Percentiles rank a stretch among this genome's conserved stretches.
Evolutionary conservation across 176 grass and related monocot genomes (phyloP).

Genomic region (Alloteropsis semialata): DNA sequence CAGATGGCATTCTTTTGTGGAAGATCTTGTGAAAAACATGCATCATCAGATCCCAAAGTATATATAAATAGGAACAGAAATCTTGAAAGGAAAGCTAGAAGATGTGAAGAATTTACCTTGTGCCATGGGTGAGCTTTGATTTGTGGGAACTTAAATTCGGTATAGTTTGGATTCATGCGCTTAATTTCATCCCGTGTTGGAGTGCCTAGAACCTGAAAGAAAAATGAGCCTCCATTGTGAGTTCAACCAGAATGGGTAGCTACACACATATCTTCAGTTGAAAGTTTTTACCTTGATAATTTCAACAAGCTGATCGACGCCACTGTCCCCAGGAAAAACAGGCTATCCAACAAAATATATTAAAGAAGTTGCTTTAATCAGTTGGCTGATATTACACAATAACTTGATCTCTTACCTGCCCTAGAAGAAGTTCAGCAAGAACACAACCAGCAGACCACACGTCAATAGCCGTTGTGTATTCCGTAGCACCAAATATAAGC

Average conservation of each 20-base stretch:
- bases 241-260: constrained; percentile 7
- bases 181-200: constrained; percentile 95
- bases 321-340: constrained; percentile 82
- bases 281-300: constrained; percentile 71
- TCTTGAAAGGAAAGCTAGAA: neutral
- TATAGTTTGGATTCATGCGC: constrained; percentile 88
- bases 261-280: constrained; percentile 1
- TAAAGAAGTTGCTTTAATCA: constrained; percentile 30
- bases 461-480: constrained; percentile 88
- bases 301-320: constrained; percentile 85
- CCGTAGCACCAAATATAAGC: constrained; percentile 86
- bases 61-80: neutral
- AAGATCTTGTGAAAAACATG: constrained; percentile 59
- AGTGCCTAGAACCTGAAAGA: constrained; percentile 74
- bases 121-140: constrained; percentile 94
- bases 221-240: constrained; percentile 5
- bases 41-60: constrained; percentile 19
- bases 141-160: constrained; percentile 75
- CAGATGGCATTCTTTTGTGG: constrained; percentile 88
- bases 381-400: constrained; percentile 9
- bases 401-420: constrained; percentile 51
- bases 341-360: constrained; percentile 56
- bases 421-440: constrained; percentile 83
- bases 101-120: constrained; percentile 37
- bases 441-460: constrained; percentile 92